Evolutionary conservation across 176 grass and related monocot genomes (phyloP).

Genomic region (Areca catechu): DNA sequence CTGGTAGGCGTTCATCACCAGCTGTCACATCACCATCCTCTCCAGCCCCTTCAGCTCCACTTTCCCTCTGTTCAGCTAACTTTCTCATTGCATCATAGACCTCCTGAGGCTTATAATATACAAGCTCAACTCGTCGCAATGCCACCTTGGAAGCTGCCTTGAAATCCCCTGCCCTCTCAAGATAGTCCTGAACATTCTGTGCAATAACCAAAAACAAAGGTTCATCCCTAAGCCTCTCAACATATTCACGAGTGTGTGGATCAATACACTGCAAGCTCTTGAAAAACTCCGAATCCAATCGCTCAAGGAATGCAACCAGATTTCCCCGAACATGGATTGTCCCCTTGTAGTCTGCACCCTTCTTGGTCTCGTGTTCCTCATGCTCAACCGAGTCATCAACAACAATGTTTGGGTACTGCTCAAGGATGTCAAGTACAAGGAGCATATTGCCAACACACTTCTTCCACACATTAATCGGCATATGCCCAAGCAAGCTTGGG

Average conservation of each 20-base stretch:
- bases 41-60: slow-evolving; percentile 34
- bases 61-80: slow-evolving; percentile 42
- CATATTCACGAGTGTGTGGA: slow-evolving; percentile 86
- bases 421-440: slow-evolving; percentile 83
- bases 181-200: slow-evolving; percentile 86
- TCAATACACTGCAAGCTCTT: slow-evolving; percentile 79
- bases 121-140: slow-evolving; percentile 62
- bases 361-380: slow-evolving; percentile 79
- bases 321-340: slow-evolving; percentile 68
- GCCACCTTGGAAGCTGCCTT: slow-evolving; percentile 82
- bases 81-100: slow-evolving; percentile 94
- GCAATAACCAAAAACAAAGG: slow-evolving; percentile 84
- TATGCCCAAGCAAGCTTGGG: slow-evolving; percentile 89
- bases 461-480: slow-evolving; percentile 88
- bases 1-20: slow-evolving; percentile 24
- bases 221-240: slow-evolving; percentile 87
- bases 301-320: slow-evolving; percentile 81
- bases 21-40: slow-evolving; percentile 29
- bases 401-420: slow-evolving; percentile 80
- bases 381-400: slow-evolving; percentile 62
- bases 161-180: slow-evolving; percentile 54
- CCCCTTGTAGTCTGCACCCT: slow-evolving; percentile 58
- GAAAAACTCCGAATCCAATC: slow-evolving; percentile 85
- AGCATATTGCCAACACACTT: slow-evolving; percentile 88
- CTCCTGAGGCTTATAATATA: slow-evolving; percentile 97